Base-by-base conservation (phyloP, 1,139 yeast genomes). In the Blastobotrys elegans region DNA sequence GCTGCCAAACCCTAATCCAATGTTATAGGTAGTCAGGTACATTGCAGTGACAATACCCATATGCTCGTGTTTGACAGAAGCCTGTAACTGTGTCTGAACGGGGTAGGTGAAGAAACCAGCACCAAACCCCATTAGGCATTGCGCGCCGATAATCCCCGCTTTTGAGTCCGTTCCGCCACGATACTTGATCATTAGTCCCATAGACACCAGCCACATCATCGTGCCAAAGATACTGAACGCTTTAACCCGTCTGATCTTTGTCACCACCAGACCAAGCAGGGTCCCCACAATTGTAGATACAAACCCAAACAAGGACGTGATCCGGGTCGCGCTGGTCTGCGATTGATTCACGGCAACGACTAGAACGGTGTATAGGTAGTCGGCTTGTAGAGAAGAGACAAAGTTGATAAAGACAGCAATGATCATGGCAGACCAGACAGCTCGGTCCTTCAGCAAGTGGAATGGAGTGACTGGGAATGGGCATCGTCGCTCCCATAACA, bases 81-180 rank as follows among this genome's bases (percentile, higher is more conserved):
- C 66, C 56, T 80, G 81, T 50, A 82, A 75, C 13, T 85, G 77
- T 3, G 79, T 83, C 56, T 77, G 83, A n/a, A 80, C 73, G 22
- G 85, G 77, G 60, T 80, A 81, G 16, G 85, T 78, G 68, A 80
- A 80, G 63, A 82, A 72, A 8, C 86, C 84, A 41, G 85, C 83
- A 56, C 87, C 87, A 45, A 84, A 69, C 63, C 90, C 90, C 68
- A 82, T 70, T 24, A 82, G 66, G 61, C 81, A 76, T 55, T 80
- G 72, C 27, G 81, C 77, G 34, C 84, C 89, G 59, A 84, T 80
- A 47, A 83, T 72, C 54, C 89, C 89, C 31, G 69, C 53, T 48
- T 71, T 70, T 26, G 77, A 60, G 33, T 65, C 65, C 47, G 65
- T 68, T 44, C 74, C 77, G 49, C 82, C 82, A 62, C 88, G 73